Conservation (phyloP, 2,329 filamentous ascomycete species). For the Aspergillus persii region DNA sequence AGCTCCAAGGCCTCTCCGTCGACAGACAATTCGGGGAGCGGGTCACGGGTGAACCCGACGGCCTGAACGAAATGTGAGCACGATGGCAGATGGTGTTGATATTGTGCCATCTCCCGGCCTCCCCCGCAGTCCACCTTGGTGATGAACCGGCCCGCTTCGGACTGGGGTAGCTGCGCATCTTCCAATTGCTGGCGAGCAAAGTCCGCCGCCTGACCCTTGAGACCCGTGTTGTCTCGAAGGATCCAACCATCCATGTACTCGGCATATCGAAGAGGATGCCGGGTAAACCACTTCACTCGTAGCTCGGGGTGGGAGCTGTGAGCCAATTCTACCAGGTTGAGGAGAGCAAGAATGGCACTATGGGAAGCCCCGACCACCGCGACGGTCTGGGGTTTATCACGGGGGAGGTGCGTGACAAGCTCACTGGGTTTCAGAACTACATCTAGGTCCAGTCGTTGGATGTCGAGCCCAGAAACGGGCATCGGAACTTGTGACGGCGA, state of each 20-base stretch:
- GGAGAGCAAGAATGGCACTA: conserved; percentile 61
- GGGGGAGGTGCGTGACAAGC: conserved; percentile 44
- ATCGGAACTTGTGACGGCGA: conserved; percentile 47
- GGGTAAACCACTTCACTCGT: conserved; percentile 61
- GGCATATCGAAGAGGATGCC: conserved; percentile 61
- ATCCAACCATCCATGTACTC: conserved; percentile 64
- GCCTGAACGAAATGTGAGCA: conserved; percentile 59
- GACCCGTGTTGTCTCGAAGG: conserved; percentile 62
- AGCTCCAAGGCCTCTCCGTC: conserved; percentile 26
- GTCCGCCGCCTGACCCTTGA: conserved; percentile 60
- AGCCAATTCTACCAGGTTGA: conserved; percentile 58
- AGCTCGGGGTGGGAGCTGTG: conserved; percentile 52
- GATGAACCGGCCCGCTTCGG: conserved; percentile 48
- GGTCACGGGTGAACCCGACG: conserved; percentile 56
- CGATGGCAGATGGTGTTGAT: conserved; percentile 46
- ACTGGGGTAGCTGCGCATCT: conserved; percentile 46
- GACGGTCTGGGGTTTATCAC: conserved; percentile 41
- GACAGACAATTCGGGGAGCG: conserved; percentile 48
- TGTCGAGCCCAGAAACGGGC: conserved; percentile 39
- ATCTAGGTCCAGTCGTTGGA: conserved; percentile 54
- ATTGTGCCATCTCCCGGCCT: conserved; percentile 46
- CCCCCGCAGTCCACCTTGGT: conserved; percentile 47
- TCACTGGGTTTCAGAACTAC: conserved; percentile 54
- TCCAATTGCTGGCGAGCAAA: conserved; percentile 62
- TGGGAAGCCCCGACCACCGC: conserved; percentile 63